Conservation (phyloP, 352 stramenopile species). For the Globisporangium viniferum region DNA sequence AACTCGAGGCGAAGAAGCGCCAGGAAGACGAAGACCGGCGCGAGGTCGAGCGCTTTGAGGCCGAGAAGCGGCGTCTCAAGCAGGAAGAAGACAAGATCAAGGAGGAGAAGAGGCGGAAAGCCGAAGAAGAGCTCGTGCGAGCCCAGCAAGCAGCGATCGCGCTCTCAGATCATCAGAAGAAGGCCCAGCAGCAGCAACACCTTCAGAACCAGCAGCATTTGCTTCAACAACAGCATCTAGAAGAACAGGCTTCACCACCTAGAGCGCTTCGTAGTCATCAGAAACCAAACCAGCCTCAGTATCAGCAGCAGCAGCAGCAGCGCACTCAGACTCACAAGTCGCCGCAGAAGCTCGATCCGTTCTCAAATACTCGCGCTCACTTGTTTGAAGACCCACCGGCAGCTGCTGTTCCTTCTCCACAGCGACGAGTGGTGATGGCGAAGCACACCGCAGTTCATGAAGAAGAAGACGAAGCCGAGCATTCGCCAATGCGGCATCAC, state of each 20-base stretch:
- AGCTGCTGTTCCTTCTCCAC: background rate
- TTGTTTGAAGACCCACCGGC: constrained; percentile 44
- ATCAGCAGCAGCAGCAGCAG: constrained; percentile 8
- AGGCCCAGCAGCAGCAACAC: constrained; percentile 12
- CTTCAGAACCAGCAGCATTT: constrained; percentile 17
- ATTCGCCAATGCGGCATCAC: background rate
- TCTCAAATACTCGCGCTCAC: constrained; percentile 48
- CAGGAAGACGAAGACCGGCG: constrained; percentile 59
- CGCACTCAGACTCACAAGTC: background rate
- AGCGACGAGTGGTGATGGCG: background rate
- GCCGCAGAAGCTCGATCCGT: constrained; percentile 32
- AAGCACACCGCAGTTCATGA: background rate
- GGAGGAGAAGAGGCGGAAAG: constrained; percentile 48
- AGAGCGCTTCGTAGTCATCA: background rate
- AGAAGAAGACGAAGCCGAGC: background rate
- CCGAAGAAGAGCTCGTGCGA: constrained; percentile 39
- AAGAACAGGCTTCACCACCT: constrained; percentile 18
- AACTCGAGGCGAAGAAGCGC: constrained; percentile 46
- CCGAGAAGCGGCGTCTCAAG: constrained; percentile 39
- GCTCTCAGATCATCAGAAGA: constrained; percentile 31
- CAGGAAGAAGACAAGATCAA: constrained; percentile 41
- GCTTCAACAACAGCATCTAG: constrained; percentile 27
- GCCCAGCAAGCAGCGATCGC: constrained; percentile 32
- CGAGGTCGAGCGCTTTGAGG: constrained; percentile 49
- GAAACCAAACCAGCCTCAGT: constrained; percentile 6